Evolutionary conservation across 148 eudicot genomes (phyloP), one percentile per base, ranked within the genome.

Genomic region (Suaeda aralocaspica): DNA sequence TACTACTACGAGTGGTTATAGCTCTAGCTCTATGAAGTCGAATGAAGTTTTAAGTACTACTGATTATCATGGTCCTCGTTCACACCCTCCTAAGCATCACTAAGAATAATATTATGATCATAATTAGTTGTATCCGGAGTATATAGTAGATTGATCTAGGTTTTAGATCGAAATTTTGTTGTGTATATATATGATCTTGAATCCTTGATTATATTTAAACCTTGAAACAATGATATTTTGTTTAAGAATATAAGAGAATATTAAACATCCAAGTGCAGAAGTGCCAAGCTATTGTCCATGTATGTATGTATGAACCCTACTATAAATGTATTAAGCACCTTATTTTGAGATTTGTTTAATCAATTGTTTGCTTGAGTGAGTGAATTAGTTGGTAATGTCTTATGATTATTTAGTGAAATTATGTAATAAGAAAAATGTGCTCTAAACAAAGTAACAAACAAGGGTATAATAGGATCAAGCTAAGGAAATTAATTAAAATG

Each of bases 11-110:
- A 22, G 31, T 59, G 45, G 21, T 78, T 60, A 36, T 36, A 3
- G 41, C n/a, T n/a, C n/a, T 63, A 63, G 42, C 78, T 57, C 69
- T 46, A 31, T 63, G 46, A 67, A 71, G 77, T 78, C 66, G 69
- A 64, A 81, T 71, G 72, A 59, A 72, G 78, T 69, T 52, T 63
- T 61, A 76, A 70, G 55, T 65, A 57, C 57, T 48, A 67, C 63
- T 59, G 86, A 87, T 83, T 82, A 83, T 73, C 77, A 41, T 50
- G 71, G 60, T 21, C 80, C 82, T 55, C 81, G 49, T 65, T 74
- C 74, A 21, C 83, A 83, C 74, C 84, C 87, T 81, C 76, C 85
- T 74, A 81, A 70, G 74, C 80, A 81, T 73, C 83, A 82, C 69
- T 84, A 63, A 77, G n/a, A n/a, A n/a, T n/a, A n/a, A n/a, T n/a